Conservation (phyloP, 2,329 filamentous ascomycete genomes). For the Boeremia lycopersici region DNA sequence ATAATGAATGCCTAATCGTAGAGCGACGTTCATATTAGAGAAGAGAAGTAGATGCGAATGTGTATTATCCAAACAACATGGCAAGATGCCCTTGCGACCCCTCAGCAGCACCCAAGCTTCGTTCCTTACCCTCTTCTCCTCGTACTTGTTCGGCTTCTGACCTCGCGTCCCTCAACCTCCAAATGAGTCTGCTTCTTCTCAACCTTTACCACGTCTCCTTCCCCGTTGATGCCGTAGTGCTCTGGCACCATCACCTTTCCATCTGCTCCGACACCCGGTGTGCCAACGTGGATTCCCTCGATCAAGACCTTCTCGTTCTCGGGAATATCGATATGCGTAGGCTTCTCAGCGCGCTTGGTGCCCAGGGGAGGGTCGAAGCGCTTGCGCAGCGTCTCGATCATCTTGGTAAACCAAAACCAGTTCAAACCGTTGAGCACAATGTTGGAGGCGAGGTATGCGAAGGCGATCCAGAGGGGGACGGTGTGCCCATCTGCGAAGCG, state of each 20-base stretch:
- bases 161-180: slow-evolving; percentile 35
- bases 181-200: slow-evolving; percentile 33
- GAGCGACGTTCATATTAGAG: background rate
- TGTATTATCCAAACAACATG: background rate
- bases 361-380: slow-evolving; percentile 68
- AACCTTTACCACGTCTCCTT: slow-evolving; percentile 25
- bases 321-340: slow-evolving; percentile 19
- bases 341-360: slow-evolving; percentile 39
- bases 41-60: background rate
- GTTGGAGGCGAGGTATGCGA: slow-evolving; percentile 72
- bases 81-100: background rate
- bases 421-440: slow-evolving; percentile 76
- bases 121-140: slow-evolving; percentile 18
- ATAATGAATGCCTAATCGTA: no score
- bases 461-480: slow-evolving; percentile 72
- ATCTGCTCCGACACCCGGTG: slow-evolving; percentile 28
- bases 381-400: slow-evolving; percentile 79
- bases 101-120: background rate
- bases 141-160: slow-evolving; percentile 30
- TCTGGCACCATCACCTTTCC: slow-evolving; percentile 19
- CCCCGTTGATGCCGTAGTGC: slow-evolving; percentile 27
- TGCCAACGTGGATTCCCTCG: slow-evolving; percentile 41
- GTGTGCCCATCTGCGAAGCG: slow-evolving; percentile 51
- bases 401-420: slow-evolving; percentile 86
- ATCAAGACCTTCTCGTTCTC: slow-evolving; percentile 41